phyloP scores from a whole-genome alignment of 2,329 filamentous ascomycete species.

The Aureobasidium namibiae region DNA sequence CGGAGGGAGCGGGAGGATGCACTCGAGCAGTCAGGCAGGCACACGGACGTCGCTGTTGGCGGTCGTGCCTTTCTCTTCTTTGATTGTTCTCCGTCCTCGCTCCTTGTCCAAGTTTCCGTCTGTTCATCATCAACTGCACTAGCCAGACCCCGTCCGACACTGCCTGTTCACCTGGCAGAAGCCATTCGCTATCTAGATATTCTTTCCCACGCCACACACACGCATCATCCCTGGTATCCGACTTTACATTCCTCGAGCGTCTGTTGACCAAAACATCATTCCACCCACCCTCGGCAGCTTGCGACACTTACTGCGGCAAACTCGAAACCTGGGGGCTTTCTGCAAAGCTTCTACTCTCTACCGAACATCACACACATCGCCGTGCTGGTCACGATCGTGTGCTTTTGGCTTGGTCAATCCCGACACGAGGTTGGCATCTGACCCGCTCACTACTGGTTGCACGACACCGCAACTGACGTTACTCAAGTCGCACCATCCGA shows the following conservation, averaged over 20 bases:
- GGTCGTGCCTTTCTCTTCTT: slow-evolving; percentile 4
- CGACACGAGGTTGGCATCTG: background rate
- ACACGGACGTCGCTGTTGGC: background rate
- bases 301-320: background rate
- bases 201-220: background rate
- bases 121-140: slow-evolving; percentile 2
- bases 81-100: slow-evolving; percentile 11
- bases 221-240: background rate
- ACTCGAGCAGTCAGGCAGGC: too few relatives aligned
- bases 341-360: background rate
- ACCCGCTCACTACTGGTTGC: background rate
- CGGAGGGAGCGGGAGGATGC: background rate
- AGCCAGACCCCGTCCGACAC: slow-evolving; percentile 4
- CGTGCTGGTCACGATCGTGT: slow-evolving; percentile 14
- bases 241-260: slow-evolving; percentile 8
- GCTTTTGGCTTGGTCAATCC: background rate
- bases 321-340: background rate
- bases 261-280: slow-evolving; percentile 7
- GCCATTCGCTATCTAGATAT: slow-evolving; percentile 7
- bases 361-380: background rate
- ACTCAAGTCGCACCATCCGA: background rate
- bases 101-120: slow-evolving; percentile 5
- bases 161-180: slow-evolving; percentile 13
- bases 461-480: slow-evolving; percentile 4
- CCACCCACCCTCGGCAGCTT: background rate